Evolutionary conservation across 2,329 filamentous ascomycete species (phyloP).

Genomic region (Fusarium poae): DNA sequence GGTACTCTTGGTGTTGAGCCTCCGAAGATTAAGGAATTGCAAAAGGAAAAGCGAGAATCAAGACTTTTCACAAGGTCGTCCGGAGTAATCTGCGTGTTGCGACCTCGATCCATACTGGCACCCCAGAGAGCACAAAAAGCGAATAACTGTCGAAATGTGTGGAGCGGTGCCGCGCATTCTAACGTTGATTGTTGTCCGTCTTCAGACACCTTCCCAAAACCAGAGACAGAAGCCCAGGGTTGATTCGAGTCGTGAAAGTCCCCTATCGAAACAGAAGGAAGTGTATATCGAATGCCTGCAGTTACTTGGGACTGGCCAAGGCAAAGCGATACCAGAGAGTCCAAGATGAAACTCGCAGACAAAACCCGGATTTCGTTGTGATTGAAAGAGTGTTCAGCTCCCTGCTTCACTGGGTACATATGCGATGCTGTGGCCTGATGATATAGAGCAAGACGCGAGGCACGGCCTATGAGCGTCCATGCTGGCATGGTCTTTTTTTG

Average conservation of each 20-base stretch:
- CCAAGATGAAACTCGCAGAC: conserved; percentile 72
- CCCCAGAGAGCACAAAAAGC: conserved; percentile 55
- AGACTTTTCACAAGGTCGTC: conserved; percentile 53
- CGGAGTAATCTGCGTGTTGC: conserved; percentile 33
- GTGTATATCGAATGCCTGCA: conserved; percentile 33
- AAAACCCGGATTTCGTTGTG: conserved; percentile 44
- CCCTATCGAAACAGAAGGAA: conserved; percentile 33
- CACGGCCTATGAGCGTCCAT: conserved; percentile 74
- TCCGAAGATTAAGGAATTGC: conserved; percentile 56
- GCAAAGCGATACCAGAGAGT: conserved; percentile 67
- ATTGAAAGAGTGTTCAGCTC: conserved; percentile 23
- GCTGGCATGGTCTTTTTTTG: conserved; percentile 68
- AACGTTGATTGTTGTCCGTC: conserved; percentile 18
- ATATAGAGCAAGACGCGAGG: conserved; percentile 62
- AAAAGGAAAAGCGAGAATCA: conserved; percentile 55
- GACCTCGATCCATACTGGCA: conserved; percentile 41
- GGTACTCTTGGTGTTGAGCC: conserved; percentile 53
- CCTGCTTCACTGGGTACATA: conserved; percentile 41
- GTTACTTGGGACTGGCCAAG: conserved; percentile 55
- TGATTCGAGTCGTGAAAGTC: conserved; percentile 34
- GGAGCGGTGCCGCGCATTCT: conserved; percentile 52
- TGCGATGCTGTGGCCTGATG: conserved; percentile 32
- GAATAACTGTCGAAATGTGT: conserved; percentile 59
- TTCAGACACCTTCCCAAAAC: conserved; percentile 25
- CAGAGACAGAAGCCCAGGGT: conserved; percentile 42